Base-by-base conservation (phyloP, 495 filamentous ascomycete species). In the Choiromyces venosus region DNA sequence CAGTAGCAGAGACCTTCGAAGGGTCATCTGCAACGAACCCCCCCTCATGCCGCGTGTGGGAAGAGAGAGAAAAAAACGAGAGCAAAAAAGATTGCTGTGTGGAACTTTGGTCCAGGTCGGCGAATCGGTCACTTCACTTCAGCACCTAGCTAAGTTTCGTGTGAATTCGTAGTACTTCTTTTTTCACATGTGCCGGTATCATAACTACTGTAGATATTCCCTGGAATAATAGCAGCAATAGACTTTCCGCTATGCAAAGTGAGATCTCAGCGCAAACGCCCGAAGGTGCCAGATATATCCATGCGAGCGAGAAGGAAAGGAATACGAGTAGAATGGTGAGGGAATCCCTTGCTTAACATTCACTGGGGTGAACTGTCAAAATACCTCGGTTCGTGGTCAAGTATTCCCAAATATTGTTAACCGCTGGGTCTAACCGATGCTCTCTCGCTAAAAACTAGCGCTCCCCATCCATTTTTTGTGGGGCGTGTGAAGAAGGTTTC, bases 401-500 rank as follows among this genome's bases (percentile, higher is more conserved):
- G 46, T 52, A n/a, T 52, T 52, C 46, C 46, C 46, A 25, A 25
- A 52, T 25, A 21, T 52, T 52, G 29, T 64, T 19, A 67, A 69
- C 37, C 38, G 33, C 39, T 52, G 65, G 66, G 69, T 25, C 66
- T 74, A 72, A 73, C 69, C 37, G 65, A 68, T 64, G 38, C 25
- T 52, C 52, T 38, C 35, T 73, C 73, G 66, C 70, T 37, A 68
- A 68, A n/a, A 52, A 65, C 66, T 65, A 73, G 70, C 70, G 70
- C 70, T 68, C 73, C 37, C 37, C 69, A 29, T 66, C 10, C 10
- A 33, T 40, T 37, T 65, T 39, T 19, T 38, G 52, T 71, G 29
- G 35, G n/a, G 52, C 37, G 18, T 52, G 52, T 66, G 40, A 64
- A 71, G 42, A 19, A 37, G 38, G 36, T 65, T 65, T 52, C 71